phyloP scores from a whole-genome alignment of 495 filamentous ascomycete species.

The Xylaria intraflava region DNA sequence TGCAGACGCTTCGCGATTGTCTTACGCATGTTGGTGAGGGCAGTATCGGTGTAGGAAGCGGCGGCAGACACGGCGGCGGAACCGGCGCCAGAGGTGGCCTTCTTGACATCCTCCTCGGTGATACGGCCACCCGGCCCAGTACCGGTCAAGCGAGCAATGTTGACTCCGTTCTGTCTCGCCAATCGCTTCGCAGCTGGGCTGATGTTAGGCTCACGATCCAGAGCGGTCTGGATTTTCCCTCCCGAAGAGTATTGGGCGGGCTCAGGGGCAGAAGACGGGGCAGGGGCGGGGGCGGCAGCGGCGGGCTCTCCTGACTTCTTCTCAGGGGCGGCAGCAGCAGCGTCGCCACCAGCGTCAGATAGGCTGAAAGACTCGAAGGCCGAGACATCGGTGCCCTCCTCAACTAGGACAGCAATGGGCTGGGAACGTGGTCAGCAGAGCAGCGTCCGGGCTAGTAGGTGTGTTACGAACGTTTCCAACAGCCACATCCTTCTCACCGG shows the following conservation, averaged over 20 bases:
- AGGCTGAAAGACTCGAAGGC: conserved; percentile 84
- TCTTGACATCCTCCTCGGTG: conserved; percentile 89
- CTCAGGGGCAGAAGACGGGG: conserved; percentile 52
- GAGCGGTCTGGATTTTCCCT: conserved; percentile 71
- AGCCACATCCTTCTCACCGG: conserved; percentile 88
- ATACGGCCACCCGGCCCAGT: conserved; percentile 80
- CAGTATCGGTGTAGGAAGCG: conserved; percentile 74
- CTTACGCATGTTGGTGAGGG: conserved; percentile 91
- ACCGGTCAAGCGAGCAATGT: conserved; percentile 75
- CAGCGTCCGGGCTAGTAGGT: conserved; percentile 14
- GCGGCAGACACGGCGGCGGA: conserved; percentile 46
- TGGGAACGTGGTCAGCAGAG: conserved; percentile 41
- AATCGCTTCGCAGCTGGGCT: conserved; percentile 71
- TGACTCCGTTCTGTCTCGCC: conserved; percentile 79
- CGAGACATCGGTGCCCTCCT: conserved; percentile 77
- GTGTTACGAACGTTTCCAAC: conserved; percentile 79
- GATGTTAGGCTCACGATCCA: conserved; percentile 70
- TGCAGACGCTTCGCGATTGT: conserved; percentile 88
- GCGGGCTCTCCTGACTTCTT: conserved; percentile 47
- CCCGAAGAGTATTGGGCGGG: conserved; percentile 64
- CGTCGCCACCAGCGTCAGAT: conserved; percentile 84
- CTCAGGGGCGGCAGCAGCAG: conserved; percentile 55
- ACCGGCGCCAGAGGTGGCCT: conserved; percentile 43
- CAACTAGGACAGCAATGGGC: conserved; percentile 94
- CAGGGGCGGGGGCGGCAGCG: conserved; percentile 52